Conservation (phyloP, 441 rosid genomes). For the Gossypium trilobum region DNA sequence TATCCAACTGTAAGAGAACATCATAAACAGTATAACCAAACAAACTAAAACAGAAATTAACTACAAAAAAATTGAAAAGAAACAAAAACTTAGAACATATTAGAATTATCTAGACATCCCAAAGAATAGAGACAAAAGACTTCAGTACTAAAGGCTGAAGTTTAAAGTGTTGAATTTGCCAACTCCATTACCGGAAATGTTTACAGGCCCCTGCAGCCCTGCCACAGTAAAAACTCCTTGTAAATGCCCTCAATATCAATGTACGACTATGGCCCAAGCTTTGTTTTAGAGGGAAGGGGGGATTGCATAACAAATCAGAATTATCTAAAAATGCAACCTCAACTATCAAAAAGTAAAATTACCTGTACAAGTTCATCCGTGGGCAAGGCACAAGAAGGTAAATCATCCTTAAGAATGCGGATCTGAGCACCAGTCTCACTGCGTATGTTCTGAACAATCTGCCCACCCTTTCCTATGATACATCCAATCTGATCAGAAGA, state of each 20-base stretch:
- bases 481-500: slow-evolving; percentile 98
- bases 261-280: background rate
- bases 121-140: too few relatives aligned
- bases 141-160: background rate
- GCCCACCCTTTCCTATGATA: slow-evolving; percentile 93
- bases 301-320: background rate
- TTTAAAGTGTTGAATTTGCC: background rate
- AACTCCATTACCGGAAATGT: background rate
- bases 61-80: background rate
- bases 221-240: background rate
- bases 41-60: background rate
- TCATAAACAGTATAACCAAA: background rate
- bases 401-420: slow-evolving; percentile 77
- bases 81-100: background rate
- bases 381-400: slow-evolving; percentile 78
- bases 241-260: background rate
- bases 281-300: background rate
- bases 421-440: slow-evolving; percentile 85
- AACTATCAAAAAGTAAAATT: slow-evolving; percentile 8
- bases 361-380: slow-evolving; percentile 97
- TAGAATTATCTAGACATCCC: too few relatives aligned
- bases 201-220: background rate
- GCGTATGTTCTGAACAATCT: slow-evolving; percentile 75
- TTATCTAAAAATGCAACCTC: background rate
- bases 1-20: background rate